phyloP scores from a whole-genome alignment of 768 basidiomycete species.

The Suillus brevipes region DNA sequence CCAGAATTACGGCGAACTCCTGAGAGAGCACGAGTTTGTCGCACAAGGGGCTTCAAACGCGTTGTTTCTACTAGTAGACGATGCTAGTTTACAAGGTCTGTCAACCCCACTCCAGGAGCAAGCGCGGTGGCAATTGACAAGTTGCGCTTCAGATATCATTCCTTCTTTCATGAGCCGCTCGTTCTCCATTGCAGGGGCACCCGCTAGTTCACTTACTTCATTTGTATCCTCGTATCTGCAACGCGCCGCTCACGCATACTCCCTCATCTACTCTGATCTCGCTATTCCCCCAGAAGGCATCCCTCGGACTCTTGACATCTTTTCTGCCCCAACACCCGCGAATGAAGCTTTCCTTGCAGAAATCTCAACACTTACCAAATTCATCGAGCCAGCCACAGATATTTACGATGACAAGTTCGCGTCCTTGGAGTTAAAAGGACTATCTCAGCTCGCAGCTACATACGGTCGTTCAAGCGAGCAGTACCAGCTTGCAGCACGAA shows the following conservation, averaged over 20 bases:
- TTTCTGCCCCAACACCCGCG: conserved; percentile 41
- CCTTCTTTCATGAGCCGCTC: conserved; percentile 51
- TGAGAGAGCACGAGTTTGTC: conserved; percentile 50
- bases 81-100: conserved; percentile 56
- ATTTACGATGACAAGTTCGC: conserved; percentile 51
- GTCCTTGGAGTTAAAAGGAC: conserved; percentile 56
- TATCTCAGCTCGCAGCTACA: conserved; percentile 47
- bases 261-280: conserved; percentile 48
- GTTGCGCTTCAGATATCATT: conserved; percentile 47
- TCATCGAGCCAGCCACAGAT: conserved; percentile 36
- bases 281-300: conserved; percentile 31
- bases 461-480: conserved; percentile 55
- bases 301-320: conserved; percentile 40
- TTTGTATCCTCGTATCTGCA: conserved; percentile 59
- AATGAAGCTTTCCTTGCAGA: conserved; percentile 42
- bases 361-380: conserved; percentile 49
- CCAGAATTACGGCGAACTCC: conserved; percentile 33
- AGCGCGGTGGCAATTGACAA: conserved; percentile 5
- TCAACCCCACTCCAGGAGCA: neutral
- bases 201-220: conserved; percentile 41
- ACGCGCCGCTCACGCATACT: conserved; percentile 58
- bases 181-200: conserved; percentile 41
- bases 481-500: conserved; percentile 47
- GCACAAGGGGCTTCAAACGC: conserved; percentile 53
- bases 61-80: conserved; percentile 57